Conservation (phyloP, 257 asterid species). For the Solanum pinnatisectum region DNA sequence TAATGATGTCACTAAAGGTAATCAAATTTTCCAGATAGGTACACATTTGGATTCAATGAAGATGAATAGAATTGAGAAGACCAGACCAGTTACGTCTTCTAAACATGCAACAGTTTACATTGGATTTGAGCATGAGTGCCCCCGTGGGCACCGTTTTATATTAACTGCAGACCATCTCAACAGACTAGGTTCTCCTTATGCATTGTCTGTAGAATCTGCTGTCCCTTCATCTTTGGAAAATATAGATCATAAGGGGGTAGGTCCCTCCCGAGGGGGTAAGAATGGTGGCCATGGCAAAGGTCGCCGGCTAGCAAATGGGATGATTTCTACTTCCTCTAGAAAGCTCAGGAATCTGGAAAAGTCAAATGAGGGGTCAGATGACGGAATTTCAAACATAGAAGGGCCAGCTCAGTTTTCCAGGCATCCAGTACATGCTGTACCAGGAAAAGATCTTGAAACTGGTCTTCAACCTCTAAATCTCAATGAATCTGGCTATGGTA, state of each 20-base stretch:
- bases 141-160: conserved; percentile 88
- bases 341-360: conserved; percentile 43
- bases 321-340: conserved; percentile 24
- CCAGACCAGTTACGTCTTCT: conserved; percentile 21
- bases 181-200: conserved; percentile 57
- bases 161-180: conserved; percentile 59
- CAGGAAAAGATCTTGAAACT: conserved; percentile 33
- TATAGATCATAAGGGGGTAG: conserved; percentile 32
- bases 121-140: conserved; percentile 94
- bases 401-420: conserved; percentile 34
- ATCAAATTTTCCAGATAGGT: conserved; percentile 36
- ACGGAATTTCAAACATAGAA: conserved; percentile 21
- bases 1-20: conserved; percentile 12
- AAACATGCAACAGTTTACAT: conserved; percentile 41
- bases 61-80: conserved; percentile 13
- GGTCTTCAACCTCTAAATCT: conserved; percentile 28
- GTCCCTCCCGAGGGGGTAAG: conserved; percentile 39
- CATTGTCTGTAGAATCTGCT: conserved; percentile 42
- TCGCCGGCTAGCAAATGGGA: conserved; percentile 57
- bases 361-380: conserved; percentile 45
- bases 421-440: conserved; percentile 20
- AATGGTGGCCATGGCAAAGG: conserved; percentile 45
- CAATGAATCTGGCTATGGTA: conserved; percentile 41
- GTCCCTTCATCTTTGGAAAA: conserved; percentile 27
- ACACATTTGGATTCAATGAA: conserved; percentile 27